phyloP scores from a whole-genome alignment of 345 rosid genomes.

The Combretum micranthum region DNA sequence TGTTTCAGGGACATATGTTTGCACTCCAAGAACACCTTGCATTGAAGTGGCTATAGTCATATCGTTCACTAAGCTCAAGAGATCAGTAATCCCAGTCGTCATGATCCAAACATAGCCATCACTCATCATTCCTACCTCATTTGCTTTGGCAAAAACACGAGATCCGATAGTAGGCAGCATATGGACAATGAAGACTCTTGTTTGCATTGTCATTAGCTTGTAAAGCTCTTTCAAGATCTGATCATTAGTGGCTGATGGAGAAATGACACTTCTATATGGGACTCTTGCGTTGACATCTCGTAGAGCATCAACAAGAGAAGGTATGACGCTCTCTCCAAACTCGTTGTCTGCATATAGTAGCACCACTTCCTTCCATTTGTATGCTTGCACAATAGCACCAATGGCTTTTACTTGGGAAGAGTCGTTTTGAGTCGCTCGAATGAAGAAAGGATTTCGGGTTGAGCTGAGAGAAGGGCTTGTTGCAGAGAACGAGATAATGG shows the following conservation, averaged over 20 bases:
- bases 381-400: conserved; percentile 25
- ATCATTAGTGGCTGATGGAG: conserved; percentile 28
- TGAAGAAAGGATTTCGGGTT: conserved; percentile 35
- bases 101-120: conserved; percentile 31
- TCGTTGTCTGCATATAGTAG: conserved; percentile 37
- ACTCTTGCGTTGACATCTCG: conserved; percentile 29
- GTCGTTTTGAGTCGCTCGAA: conserved; percentile 30
- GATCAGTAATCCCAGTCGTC: conserved; percentile 17
- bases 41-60: conserved; percentile 1
- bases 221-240: conserved; percentile 43
- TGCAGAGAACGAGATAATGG: conserved; percentile 37
- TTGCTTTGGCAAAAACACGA: conserved; percentile 18
- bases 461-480: conserved; percentile 38
- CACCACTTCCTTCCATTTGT: conserved; percentile 48
- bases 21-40: conserved; percentile 15
- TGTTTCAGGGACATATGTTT: background rate
- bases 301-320: conserved; percentile 34
- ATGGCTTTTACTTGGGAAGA: conserved; percentile 40
- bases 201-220: conserved; percentile 39
- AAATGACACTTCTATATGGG: conserved; percentile 39
- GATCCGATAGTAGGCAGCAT: conserved; percentile 27
- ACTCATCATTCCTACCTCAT: conserved; percentile 24
- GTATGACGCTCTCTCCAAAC: conserved; percentile 42
- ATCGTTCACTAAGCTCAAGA: background rate
- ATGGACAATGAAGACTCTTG: conserved; percentile 53